A percentile compares a stretch with the other conserved stretches of the same genome.
phyloP scores from a whole-genome alignment of 768 basidiomycete species.

The Russula emetica region DNA sequence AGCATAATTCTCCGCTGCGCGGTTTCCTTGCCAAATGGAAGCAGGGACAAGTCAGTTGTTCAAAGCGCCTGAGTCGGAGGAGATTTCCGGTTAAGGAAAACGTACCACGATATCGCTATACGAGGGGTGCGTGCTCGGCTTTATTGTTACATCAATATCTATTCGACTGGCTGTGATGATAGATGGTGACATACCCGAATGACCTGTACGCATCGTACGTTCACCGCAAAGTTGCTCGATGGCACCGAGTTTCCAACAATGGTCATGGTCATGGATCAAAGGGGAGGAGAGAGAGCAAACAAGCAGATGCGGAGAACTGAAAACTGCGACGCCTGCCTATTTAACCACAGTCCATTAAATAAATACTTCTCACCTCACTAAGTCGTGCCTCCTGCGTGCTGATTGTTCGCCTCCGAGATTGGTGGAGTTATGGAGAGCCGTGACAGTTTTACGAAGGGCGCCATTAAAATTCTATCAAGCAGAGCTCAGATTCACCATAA shows the following conservation, averaged over 20 bases:
- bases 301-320: background rate
- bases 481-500: background rate
- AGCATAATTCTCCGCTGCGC: conserved; percentile 22
- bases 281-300: background rate
- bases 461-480: background rate
- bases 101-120: conserved; percentile 22
- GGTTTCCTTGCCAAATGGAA: conserved; percentile 10
- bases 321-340: background rate
- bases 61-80: background rate
- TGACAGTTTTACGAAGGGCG: conserved; percentile 6
- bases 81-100: background rate
- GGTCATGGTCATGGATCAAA: conserved; percentile 1
- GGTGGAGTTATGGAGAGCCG: background rate
- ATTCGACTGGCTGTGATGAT: background rate
- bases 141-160: background rate
- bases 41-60: background rate
- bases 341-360: background rate
- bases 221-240: conserved; percentile 3
- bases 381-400: background rate
- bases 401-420: background rate
- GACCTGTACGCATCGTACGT: conserved; percentile 19
- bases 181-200: conserved; percentile 1
- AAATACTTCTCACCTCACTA: background rate
- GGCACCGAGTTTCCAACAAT: background rate
- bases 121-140: conserved; percentile 9